These are phyloP conservation scores for Rhododendron ferrugineum DNA, from an alignment of 148 eudicot species.

Conservation along the genomic window DNA sequence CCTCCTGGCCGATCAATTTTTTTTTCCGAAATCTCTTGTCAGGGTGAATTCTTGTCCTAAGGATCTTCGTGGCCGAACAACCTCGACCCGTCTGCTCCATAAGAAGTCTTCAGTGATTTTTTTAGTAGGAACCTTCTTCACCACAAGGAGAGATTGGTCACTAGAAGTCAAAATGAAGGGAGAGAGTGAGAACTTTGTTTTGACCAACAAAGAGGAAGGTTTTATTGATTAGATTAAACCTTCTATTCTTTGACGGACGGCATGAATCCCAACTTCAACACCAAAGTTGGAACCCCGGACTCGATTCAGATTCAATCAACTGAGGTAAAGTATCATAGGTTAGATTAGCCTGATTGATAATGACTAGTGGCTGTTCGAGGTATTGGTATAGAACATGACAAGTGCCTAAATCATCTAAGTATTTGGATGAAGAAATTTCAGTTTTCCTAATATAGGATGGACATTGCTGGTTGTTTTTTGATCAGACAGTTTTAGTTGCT, in stretches of 20 bases:
- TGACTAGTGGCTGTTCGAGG: background rate
- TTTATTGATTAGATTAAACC: no score
- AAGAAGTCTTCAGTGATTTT: no score
- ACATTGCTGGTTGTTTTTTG: background rate
- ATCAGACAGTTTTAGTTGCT: background rate
- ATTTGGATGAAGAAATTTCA: background rate
- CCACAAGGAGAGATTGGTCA: background rate
- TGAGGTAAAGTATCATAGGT: background rate
- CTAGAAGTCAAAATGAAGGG: background rate
- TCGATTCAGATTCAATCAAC: background rate
- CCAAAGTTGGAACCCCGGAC: background rate
- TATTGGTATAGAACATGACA: background rate
- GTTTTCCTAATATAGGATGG: background rate
- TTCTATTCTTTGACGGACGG: background rate
- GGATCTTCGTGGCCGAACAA: no score
- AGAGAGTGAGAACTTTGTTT: background rate
- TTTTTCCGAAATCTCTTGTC: no score
- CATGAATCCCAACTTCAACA: background rate
- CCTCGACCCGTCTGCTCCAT: no score
- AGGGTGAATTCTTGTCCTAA: no score
- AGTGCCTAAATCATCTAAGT: background rate
- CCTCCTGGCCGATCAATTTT: no score
- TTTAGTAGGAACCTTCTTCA: background rate
- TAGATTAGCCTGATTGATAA: background rate
- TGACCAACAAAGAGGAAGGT: background rate